phyloP scores from a whole-genome alignment of 2,329 filamentous ascomycete genomes.

The Lachnellula arida region DNA sequence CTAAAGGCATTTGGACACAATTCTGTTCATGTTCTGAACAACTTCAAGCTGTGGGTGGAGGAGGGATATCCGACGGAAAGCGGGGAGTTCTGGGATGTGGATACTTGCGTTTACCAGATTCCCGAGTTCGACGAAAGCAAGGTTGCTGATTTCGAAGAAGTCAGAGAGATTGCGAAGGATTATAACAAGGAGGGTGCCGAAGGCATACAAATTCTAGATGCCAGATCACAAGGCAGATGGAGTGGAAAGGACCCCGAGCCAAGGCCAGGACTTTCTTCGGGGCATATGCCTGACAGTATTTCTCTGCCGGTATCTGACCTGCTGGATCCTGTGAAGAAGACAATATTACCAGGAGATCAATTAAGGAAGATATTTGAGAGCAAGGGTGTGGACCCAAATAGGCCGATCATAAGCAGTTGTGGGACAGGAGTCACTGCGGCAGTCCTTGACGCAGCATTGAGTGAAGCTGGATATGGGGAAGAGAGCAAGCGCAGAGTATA shows the following conservation, averaged over 20 bases:
- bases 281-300: conserved; percentile 85
- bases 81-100: conserved; percentile 66
- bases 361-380: conserved; percentile 70
- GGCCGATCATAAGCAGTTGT: conserved; percentile 82
- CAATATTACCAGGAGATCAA: conserved; percentile 67
- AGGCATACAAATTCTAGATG: conserved; percentile 84
- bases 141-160: conserved; percentile 77
- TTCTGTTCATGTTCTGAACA: conserved; percentile 87
- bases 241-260: conserved; percentile 81
- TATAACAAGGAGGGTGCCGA: conserved; percentile 78
- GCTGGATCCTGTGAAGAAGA: conserved; percentile 77
- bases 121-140: conserved; percentile 53
- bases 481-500: conserved; percentile 70
- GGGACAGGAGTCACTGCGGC: conserved; percentile 93
- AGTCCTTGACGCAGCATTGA: conserved; percentile 81
- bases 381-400: conserved; percentile 74
- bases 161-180: conserved; percentile 71
- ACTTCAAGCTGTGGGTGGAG: conserved; percentile 91
- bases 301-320: conserved; percentile 76
- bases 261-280: conserved; percentile 76
- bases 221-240: conserved; percentile 74
- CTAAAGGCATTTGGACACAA: conserved; percentile 84
- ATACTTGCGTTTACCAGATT: conserved; percentile 61
- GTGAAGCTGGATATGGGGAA: conserved; percentile 69
- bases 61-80: conserved; percentile 76